Evolutionary conservation across 2,329 filamentous ascomycete genomes (phyloP), one percentile per base, ranked within the genome.

Genomic region (Dothistroma septosporum): DNA sequence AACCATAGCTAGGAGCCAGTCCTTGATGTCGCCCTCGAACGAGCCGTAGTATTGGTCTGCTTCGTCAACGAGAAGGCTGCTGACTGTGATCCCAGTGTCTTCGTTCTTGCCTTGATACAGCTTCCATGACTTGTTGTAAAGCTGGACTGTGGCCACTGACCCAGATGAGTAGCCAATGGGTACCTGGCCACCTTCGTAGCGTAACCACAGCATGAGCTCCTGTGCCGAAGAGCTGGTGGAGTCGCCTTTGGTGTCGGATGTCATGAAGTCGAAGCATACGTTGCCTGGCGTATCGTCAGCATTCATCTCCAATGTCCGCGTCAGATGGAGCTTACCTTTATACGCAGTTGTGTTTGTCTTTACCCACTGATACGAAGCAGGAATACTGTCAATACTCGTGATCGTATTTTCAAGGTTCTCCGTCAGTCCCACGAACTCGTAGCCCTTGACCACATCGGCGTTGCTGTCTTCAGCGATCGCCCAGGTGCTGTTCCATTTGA

Each of bases 121-220:
- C 60, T 75, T 74, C 76, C 77, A 79, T 12, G 71, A 72, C 33
- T 74, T 76, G 37, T 73, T 73, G 58, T 72, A 77, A 8, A 77
- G 69, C 35, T 73, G 64, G 46, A 77, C 71, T 0, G 75, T 78
- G 3, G 75, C 72, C 21, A 74, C 69, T 35, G 71, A 61, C 1
- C 72, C 72, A 47, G 70, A 66, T 7, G 67, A 63, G 71, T 74
- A 79, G 49, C 77, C 77, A 59, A 79, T 79, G 14, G 77, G 77
- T 4, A 79, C 68, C 61, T 79, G 77, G 1, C 76, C 77, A 19
- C 77, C 77, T n/a, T 76, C 76, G 57, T 76, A 79, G 28, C 75
- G 72, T 2, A 79, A 72, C 77, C 77, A 79, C 14, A 79, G 76
- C 77, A 79, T 79, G 24, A 78, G 70, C 61, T 79, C 77, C 59